phyloP scores from a whole-genome alignment of 495 filamentous ascomycete genomes.

The Penicillium longicatenatum region DNA sequence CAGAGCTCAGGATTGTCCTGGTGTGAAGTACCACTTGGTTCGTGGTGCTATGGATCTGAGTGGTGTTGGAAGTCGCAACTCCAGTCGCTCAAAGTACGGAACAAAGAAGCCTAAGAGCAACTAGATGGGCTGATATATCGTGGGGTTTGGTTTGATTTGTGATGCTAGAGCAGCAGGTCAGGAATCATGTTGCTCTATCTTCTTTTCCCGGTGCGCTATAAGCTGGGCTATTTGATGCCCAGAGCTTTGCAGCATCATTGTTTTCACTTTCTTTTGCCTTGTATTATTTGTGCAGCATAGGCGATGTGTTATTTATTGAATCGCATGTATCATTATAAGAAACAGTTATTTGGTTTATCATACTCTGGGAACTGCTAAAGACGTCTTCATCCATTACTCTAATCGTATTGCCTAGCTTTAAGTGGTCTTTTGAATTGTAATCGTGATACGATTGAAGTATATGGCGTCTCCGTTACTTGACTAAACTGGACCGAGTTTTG shows the following conservation, averaged over 20 bases:
- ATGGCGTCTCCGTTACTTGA: not conserved
- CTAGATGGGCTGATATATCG: conserved; percentile 17
- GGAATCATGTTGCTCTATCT: not conserved
- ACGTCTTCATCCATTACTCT: not conserved
- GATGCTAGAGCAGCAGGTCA: conserved; percentile 1
- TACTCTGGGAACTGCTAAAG: not conserved
- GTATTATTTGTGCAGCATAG: conserved; percentile 18
- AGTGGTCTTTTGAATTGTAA: too few relatives aligned
- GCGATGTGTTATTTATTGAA: conserved; percentile 11
- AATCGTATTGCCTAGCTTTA: not conserved
- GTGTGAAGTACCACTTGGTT: conserved; percentile 93
- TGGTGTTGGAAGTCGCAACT: conserved; percentile 82
- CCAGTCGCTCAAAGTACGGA: conserved; percentile 91
- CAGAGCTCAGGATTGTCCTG: conserved; percentile 92
- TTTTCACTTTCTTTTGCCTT: conserved; percentile 1
- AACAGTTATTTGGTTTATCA: conserved; percentile 2
- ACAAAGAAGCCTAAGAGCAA: conserved; percentile 94
- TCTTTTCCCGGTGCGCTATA: not conserved
- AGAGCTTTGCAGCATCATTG: not conserved
- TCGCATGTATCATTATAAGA: conserved; percentile 7
- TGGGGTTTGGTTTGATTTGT: not conserved
- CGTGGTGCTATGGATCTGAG: conserved; percentile 93
- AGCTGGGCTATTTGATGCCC: not conserved
- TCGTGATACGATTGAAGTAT: not conserved
- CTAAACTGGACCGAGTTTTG: not conserved